Base-by-base conservation (phyloP, 768 basidiomycete genomes). In the Clathrus columnatus region DNA sequence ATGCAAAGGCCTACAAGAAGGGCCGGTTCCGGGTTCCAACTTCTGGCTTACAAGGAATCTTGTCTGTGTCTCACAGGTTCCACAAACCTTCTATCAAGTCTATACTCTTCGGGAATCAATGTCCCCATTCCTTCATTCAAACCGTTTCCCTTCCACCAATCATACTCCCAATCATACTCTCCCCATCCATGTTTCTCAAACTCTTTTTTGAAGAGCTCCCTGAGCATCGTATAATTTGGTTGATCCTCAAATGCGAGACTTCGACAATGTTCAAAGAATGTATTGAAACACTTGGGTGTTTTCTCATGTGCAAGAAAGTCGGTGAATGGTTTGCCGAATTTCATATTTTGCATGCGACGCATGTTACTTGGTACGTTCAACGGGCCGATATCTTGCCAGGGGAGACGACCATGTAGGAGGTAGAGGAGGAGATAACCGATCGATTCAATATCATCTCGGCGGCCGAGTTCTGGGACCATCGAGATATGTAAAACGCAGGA, bases 391-490 rank as follows among this genome's bases (percentile, higher is more conserved):
- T 41, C 62, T 52, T 60, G 53, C 72, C 72, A 72, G 16, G 72
- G 71, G 7, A 72, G 61, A 8, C 51, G 47, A 2, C 64, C 68
- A 43, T 68, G 67, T 29, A 59, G 59, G 41, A 72, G 61, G 53
- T 64, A 70, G 5, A 70, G 67, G 7, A 72, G 62, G 14, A 71
- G 62, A 54, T 69, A 71, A 2, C 66, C 70, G 18, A 72, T 60
- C 7, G 68, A 68, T 52, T 73, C 71, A 17, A 73, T 60, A 50
- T 72, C 69, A 58, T 72, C 70, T 7, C 61, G 45, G 10, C 66
- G 63, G 17, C 60, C 57, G 18, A 53, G 58, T 30, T 64, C 63
- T 62, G 21, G n/a, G 14, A 5, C 17, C 10, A 10, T n/a, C 16
- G 42, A 11, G 18, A 16, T 5, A 18, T 14, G 14, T 14, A 20